phyloP scores from a whole-genome alignment of 1,139 yeast species.

The Scheffersomyces illinoinensis region DNA sequence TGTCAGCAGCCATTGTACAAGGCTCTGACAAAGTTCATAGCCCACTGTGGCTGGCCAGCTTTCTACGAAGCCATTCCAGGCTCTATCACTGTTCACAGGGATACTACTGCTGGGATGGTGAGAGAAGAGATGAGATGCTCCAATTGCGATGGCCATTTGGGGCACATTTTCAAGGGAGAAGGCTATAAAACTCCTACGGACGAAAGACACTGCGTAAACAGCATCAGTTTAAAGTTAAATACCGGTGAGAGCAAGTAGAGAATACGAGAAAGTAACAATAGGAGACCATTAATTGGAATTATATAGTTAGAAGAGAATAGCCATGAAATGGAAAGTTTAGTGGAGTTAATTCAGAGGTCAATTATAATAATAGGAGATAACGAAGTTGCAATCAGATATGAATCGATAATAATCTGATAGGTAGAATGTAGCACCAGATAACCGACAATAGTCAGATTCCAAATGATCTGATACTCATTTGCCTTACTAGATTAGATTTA shows the following conservation, averaged over 20 bases:
- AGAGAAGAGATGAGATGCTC: conserved; percentile 88
- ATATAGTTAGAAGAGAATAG: background rate
- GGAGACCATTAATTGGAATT: background rate
- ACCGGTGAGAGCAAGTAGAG: background rate
- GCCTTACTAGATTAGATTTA: too few species aligned
- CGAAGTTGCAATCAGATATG: background rate
- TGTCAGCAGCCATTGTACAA: conserved; percentile 79
- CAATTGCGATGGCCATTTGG: conserved; percentile 91
- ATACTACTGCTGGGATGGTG: conserved; percentile 67
- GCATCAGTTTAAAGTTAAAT: conserved; percentile 70
- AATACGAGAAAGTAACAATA: background rate
- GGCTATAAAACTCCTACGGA: conserved; percentile 89
- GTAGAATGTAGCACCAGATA: too few species aligned
- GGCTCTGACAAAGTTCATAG: conserved; percentile 77
- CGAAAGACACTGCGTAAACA: conserved; percentile 93
- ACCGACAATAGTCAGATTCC: too few species aligned
- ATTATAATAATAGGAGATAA: too few species aligned
- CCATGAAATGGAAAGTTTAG: background rate
- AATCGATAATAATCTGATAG: too few species aligned
- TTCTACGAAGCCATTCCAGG: conserved; percentile 89
- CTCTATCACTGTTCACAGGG: conserved; percentile 62
- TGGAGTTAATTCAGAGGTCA: background rate
- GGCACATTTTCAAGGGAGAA: conserved; percentile 94
- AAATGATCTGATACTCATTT: too few species aligned
- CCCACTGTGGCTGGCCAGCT: conserved; percentile 99